Conservation (phyloP, 176 grass and related monocot genomes). For the Puccinellia tenuiflora region DNA sequence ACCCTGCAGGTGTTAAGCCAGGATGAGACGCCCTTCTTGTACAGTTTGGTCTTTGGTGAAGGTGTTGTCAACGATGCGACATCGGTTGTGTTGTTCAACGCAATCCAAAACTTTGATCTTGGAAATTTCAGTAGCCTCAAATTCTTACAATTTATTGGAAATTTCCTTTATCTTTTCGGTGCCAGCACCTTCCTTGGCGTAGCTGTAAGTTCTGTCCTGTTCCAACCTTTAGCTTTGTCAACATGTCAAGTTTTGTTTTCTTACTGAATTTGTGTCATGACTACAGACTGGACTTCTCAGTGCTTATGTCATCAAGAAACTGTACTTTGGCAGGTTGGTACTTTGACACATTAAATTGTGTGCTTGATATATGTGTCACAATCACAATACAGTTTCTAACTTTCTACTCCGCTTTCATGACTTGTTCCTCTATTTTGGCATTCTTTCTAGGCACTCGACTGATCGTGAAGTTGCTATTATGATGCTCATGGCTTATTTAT, state of each 20-base stretch:
- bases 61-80: conserved; percentile 99
- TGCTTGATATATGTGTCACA: not conserved
- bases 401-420: conserved; percentile 4
- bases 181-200: conserved; percentile 83
- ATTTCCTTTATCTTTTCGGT: conserved; percentile 67
- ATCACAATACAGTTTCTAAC: not conserved
- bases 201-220: conserved; percentile 56
- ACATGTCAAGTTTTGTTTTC: not conserved
- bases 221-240: not conserved
- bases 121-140: conserved; percentile 32
- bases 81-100: conserved; percentile 89
- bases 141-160: conserved; percentile 52
- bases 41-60: conserved; percentile 96
- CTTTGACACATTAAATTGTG: conserved; percentile 7
- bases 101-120: conserved; percentile 74
- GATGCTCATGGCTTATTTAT: conserved; percentile 96
- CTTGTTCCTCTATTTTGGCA: conserved; percentile 13
- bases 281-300: conserved; percentile 83
- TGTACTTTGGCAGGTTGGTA: conserved; percentile 88
- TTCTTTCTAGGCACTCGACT: conserved; percentile 72
- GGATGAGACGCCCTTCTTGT: conserved; percentile 90
- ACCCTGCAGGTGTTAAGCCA: conserved; percentile 94
- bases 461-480: conserved; percentile 95
- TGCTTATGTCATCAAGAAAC: conserved; percentile 85
- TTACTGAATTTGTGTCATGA: conserved; percentile 3